Base-by-base conservation (phyloP, 1,284 basidiomycete species). In the Trichosporon sp. region DNA sequence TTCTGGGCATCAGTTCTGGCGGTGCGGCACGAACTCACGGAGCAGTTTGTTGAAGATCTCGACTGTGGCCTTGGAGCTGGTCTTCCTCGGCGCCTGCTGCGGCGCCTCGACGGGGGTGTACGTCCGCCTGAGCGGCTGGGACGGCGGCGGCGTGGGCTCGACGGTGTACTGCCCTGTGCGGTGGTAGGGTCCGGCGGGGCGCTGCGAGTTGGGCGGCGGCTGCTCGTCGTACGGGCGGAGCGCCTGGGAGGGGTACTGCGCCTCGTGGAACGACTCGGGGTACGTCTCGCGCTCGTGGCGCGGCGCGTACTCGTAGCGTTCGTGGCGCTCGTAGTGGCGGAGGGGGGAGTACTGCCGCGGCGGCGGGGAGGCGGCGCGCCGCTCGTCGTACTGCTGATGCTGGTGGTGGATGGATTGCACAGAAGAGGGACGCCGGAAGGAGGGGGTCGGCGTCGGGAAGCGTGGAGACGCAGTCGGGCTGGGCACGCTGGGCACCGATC, bases 1-100 rank as follows among this genome's bases (percentile, higher is more conserved):
- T 9, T 70, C 71, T 72, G 68, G 1, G 2, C 12, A 53, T 69
- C n/a, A 66, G 65, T 27, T 18, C 5, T 11, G 1, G 5, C 1
- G 15, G 12, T 3, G 42, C 3, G 15, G 29, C 6, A 1, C 18
- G 3, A n/a, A 51, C 64, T 21, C 25, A 68, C 68, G 32, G 7
- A 25, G 21, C 8, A 42, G 35, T n/a, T 35, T 64, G 31, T 34
- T 42, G 27, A 66, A 31, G 7, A 66, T 35, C 13, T 38, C 56
- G 3, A 62, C 56, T 8, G 31, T 60, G 7, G 65, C 56, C 27
- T 60, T 60, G 2, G 62, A 42, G 6, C 25, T 38, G 7, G 62
- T 23, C 62, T 63, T 35, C 32, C 23, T 35, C 13, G 35, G 34
- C 23, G 60, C 32, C 7, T 12, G 18, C 23, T 42, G 34, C 5